Conservation (phyloP, 176 grass and related monocot genomes). For the Calamus simplicifolius region DNA sequence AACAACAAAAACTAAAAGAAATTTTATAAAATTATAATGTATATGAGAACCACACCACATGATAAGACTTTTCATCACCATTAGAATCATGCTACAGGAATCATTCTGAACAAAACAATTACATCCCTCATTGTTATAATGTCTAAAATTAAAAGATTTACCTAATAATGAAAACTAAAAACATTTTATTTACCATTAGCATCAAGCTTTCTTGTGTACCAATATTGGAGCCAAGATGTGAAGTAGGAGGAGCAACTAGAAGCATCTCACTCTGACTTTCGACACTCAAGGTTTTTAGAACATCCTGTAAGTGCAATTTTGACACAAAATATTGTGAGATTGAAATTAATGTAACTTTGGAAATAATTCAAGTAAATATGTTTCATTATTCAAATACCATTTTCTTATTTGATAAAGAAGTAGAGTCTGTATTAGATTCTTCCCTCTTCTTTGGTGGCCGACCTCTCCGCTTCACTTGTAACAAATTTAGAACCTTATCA, state of each 20-base stretch:
- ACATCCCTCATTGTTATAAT: too few relatives aligned
- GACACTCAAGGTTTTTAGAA: conserved; percentile 53
- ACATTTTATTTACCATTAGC: conserved; percentile 41
- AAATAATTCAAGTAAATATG: neutral
- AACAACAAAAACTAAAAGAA: too few relatives aligned
- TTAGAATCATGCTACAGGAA: too few relatives aligned
- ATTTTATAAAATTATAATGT: too few relatives aligned
- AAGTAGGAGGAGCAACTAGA: conserved; percentile 31
- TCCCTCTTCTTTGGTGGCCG: conserved; percentile 53
- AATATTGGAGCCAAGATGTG: conserved; percentile 49
- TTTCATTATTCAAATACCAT: conserved; percentile 24
- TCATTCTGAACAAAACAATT: too few relatives aligned
- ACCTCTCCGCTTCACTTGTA: conserved; percentile 54
- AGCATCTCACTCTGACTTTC: conserved; percentile 35
- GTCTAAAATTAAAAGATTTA: too few relatives aligned
- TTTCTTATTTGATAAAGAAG: conserved; percentile 54
- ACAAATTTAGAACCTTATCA: conserved; percentile 39
- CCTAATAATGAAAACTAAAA: too few relatives aligned
- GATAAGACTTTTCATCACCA: too few relatives aligned
- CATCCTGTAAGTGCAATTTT: conserved; percentile 33
- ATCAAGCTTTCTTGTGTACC: conserved; percentile 45
- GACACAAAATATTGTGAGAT: conserved; percentile 11
- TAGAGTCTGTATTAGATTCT: conserved; percentile 42
- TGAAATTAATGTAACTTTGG: conserved; percentile 3
- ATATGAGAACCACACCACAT: too few relatives aligned